Conservation (phyloP, 306 rosid genomes). For the Phaseolus lunatus region DNA sequence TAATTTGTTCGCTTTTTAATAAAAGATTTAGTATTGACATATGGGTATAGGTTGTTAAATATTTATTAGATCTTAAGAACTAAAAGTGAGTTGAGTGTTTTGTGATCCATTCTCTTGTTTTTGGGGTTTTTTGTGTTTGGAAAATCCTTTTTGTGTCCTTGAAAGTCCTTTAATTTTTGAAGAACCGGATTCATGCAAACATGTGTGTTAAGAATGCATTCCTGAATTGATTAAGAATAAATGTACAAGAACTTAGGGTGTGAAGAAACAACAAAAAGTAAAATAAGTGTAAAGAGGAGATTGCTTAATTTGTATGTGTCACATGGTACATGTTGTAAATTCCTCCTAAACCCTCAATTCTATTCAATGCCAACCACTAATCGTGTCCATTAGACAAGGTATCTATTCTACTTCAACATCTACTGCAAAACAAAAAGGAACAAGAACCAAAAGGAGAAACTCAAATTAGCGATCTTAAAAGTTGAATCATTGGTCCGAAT, state of each 20-base stretch:
- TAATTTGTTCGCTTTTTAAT: too few relatives aligned
- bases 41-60: too few relatives aligned
- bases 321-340: slow-evolving; percentile 49
- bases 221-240: slow-evolving; percentile 28
- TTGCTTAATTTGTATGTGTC: slow-evolving; percentile 39
- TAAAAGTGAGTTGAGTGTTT: neutral
- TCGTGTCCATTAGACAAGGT: slow-evolving; percentile 34
- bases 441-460: neutral
- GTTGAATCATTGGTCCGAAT: neutral
- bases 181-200: slow-evolving; percentile 46
- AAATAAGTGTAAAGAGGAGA: neutral
- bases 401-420: slow-evolving; percentile 20
- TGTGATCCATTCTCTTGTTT: neutral
- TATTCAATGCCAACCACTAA: slow-evolving; percentile 10
- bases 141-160: slow-evolving; percentile 6
- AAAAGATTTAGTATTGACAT: too few relatives aligned
- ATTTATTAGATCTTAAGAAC: neutral
- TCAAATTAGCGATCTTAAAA: neutral
- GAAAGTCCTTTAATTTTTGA: slow-evolving; percentile 40
- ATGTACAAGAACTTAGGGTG: slow-evolving; percentile 29
- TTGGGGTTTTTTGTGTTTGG: neutral
- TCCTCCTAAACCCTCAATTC: slow-evolving; percentile 18
- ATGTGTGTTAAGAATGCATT: slow-evolving; percentile 35
- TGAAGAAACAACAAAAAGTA: neutral
- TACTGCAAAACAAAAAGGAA: neutral